These are phyloP conservation scores for Beauveria bassiana DNA, from an alignment of 2,329 filamentous ascomycete genomes.

Conservation along the genomic window DNA sequence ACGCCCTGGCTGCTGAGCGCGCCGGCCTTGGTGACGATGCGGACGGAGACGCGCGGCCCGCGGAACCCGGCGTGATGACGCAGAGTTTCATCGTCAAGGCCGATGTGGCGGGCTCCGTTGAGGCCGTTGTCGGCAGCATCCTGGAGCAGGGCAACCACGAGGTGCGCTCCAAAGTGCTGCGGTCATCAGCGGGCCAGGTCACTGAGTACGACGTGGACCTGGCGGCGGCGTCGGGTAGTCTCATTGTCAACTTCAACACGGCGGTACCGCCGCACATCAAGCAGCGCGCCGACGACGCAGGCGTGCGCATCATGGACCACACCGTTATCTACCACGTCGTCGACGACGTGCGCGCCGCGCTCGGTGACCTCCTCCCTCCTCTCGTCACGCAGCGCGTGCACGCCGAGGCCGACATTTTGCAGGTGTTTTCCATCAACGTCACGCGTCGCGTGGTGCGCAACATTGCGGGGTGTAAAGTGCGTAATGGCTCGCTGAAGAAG, in stretches of 20 bases:
- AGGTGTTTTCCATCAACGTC: slow-evolving; percentile 77
- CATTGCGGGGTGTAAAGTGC: slow-evolving; percentile 81
- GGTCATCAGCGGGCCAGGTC: slow-evolving; percentile 68
- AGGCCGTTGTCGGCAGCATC: slow-evolving; percentile 76
- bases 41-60: slow-evolving; percentile 25
- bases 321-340: slow-evolving; percentile 78
- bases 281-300: slow-evolving; percentile 59
- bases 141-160: slow-evolving; percentile 77
- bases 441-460: slow-evolving; percentile 62
- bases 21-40: slow-evolving; percentile 29
- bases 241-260: slow-evolving; percentile 83
- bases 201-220: slow-evolving; percentile 85
- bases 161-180: slow-evolving; percentile 68
- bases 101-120: slow-evolving; percentile 88
- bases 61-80: slow-evolving; percentile 37
- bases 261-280: slow-evolving; percentile 59
- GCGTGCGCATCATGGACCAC: slow-evolving; percentile 74
- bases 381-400: slow-evolving; percentile 61
- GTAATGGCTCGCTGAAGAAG: slow-evolving; percentile 66
- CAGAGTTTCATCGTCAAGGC: slow-evolving; percentile 85
- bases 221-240: slow-evolving; percentile 65
- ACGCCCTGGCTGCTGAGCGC: slow-evolving; percentile 21
- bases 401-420: slow-evolving; percentile 80
- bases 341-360: slow-evolving; percentile 60
- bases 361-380: slow-evolving; percentile 64